Evolutionary conservation across 2,329 filamentous ascomycete species (phyloP).

Genomic region (Exutisphaerella laricina): DNA sequence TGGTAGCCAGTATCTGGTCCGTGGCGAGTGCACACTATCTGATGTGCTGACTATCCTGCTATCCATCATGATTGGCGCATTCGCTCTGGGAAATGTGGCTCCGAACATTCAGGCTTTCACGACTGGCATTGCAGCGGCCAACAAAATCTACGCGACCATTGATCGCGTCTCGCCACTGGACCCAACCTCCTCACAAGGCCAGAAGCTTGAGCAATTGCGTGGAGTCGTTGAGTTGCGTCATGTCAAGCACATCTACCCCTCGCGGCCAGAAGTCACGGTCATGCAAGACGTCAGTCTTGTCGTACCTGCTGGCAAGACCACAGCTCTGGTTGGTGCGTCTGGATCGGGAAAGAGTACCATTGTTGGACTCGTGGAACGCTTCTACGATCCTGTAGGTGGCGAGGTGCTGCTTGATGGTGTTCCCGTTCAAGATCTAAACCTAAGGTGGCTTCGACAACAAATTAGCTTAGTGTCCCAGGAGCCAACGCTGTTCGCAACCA

Average conservation of each 20-base stretch:
- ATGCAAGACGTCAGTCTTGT: slow-evolving; percentile 76
- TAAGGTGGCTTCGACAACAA: slow-evolving; percentile 86
- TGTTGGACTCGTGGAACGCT: slow-evolving; percentile 85
- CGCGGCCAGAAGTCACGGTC: slow-evolving; percentile 80
- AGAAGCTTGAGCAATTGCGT: slow-evolving; percentile 64
- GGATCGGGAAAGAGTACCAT: slow-evolving; percentile 95
- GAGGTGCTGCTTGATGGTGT: slow-evolving; percentile 74
- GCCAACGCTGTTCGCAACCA: slow-evolving; percentile 81
- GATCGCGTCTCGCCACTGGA: slow-evolving; percentile 82
- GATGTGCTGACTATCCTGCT: slow-evolving; percentile 80
- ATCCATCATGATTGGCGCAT: slow-evolving; percentile 87
- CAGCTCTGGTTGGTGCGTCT: slow-evolving; percentile 87
- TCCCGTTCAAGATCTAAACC: slow-evolving; percentile 73
- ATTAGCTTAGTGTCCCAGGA: slow-evolving; percentile 92
- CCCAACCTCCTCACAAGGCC: slow-evolving; percentile 64
- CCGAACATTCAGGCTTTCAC: slow-evolving; percentile 85
- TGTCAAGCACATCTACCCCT: slow-evolving; percentile 91
- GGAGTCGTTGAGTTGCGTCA: slow-evolving; percentile 76
- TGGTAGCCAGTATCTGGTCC: slow-evolving; percentile 68
- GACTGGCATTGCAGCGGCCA: slow-evolving; percentile 72
- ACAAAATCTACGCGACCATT: slow-evolving; percentile 91
- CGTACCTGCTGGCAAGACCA: slow-evolving; percentile 85
- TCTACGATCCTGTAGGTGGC: slow-evolving; percentile 84
- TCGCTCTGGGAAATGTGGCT: slow-evolving; percentile 80
- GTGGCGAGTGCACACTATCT: slow-evolving; percentile 59